Conservation (phyloP, 2,329 filamentous ascomycete species). For the Aureobasidium sp. region DNA sequence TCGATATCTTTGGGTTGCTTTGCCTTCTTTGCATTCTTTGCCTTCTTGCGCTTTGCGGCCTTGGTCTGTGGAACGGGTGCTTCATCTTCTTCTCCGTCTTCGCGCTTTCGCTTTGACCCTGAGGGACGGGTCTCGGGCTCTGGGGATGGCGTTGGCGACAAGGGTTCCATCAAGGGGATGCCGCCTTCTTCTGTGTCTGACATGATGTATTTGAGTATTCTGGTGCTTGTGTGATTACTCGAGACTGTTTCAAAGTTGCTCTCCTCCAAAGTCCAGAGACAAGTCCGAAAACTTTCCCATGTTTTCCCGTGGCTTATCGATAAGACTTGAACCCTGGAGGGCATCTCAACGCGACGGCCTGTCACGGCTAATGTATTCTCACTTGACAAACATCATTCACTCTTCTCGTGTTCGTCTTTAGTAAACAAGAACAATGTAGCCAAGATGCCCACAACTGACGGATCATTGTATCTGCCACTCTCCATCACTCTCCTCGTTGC, state of each 20-base stretch:
- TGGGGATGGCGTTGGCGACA: conserved; percentile 37
- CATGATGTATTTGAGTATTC: conserved; percentile 36
- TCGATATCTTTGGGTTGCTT: conserved; percentile 69
- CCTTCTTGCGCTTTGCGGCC: conserved; percentile 49
- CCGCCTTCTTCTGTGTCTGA: conserved; percentile 49
- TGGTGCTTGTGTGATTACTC: background rate
- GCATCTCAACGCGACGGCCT: conserved; percentile 3
- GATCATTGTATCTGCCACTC: background rate
- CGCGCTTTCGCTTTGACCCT: conserved; percentile 48
- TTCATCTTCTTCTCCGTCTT: conserved; percentile 34
- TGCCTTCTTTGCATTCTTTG: conserved; percentile 66
- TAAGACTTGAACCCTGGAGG: background rate
- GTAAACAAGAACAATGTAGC: background rate
- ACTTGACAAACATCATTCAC: background rate
- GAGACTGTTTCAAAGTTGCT: background rate
- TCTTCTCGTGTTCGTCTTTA: background rate
- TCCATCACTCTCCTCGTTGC: background rate
- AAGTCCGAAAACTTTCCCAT: conserved; percentile 14
- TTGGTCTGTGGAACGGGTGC: conserved; percentile 27
- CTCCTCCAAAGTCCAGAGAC: background rate
- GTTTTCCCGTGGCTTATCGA: conserved; percentile 11
- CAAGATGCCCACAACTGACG: background rate
- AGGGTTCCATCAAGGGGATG: conserved; percentile 48
- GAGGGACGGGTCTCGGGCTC: conserved; percentile 28
- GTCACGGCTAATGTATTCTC: background rate